Percentiles rank a stretch among this genome's conserved stretches.
Conservation (phyloP, 306 rosid species). For the Elaeagnus macrophylla region DNA sequence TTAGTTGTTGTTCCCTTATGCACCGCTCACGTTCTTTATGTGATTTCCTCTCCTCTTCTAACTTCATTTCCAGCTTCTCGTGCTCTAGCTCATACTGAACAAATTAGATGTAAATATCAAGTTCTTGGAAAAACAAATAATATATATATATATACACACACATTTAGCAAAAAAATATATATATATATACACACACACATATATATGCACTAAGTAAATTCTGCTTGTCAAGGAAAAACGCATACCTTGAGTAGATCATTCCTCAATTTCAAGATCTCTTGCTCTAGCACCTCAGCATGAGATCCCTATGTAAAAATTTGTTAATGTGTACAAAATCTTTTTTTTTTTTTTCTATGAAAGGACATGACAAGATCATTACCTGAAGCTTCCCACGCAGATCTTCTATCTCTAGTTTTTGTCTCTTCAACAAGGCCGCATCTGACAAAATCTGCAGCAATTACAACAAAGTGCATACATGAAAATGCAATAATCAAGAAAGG, state of each 20-base stretch:
- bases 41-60: constrained; percentile 78
- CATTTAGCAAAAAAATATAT: no score
- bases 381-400: constrained; percentile 75
- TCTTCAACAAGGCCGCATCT: constrained; percentile 84
- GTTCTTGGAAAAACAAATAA: no score
- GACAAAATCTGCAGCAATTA: constrained; percentile 60
- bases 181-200: no score
- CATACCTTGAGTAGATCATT: constrained; percentile 80
- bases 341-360: constrained; percentile 4
- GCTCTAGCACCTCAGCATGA: constrained; percentile 85
- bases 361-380: constrained; percentile 37
- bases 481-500: not conserved
- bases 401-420: constrained; percentile 90
- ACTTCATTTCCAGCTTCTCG: constrained; percentile 73
- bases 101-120: not conserved
- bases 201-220: no score
- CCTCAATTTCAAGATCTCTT: constrained; percentile 75
- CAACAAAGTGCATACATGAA: not conserved
- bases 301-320: constrained; percentile 56
- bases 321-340: constrained; percentile 10
- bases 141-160: no score
- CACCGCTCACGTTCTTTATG: constrained; percentile 46
- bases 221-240: constrained; percentile 6
- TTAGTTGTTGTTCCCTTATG: constrained; percentile 55
- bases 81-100: constrained; percentile 80